Percentiles rank a stretch among this genome's conserved stretches.
Evolutionary conservation across 2,329 filamentous ascomycete genomes (phyloP).

Genomic region (Penicillium psychrosexuale): DNA sequence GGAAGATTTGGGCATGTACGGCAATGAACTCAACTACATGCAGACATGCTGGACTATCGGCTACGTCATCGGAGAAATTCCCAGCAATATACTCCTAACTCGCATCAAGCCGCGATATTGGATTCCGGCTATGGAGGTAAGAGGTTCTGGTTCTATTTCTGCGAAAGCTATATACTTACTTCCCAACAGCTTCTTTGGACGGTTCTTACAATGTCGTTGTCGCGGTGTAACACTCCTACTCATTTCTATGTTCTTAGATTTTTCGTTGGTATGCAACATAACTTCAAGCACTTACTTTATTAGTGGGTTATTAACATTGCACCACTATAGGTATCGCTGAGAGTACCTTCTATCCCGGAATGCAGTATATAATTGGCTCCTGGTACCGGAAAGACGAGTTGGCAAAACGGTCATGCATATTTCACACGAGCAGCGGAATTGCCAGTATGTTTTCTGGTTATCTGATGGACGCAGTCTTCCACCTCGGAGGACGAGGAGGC

Average conservation of each 20-base stretch:
- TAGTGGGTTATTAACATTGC: not conserved
- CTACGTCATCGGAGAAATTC: constrained; percentile 56
- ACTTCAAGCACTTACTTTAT: not conserved
- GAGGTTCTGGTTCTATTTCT: not conserved
- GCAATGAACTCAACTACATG: constrained; percentile 57
- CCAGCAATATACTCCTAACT: constrained; percentile 52
- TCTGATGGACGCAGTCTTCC: constrained; percentile 54
- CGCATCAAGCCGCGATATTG: constrained; percentile 47
- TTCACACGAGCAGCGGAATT: constrained; percentile 49
- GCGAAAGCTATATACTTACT: not conserved
- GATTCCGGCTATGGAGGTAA: constrained; percentile 49
- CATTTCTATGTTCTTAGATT: constrained; percentile 51
- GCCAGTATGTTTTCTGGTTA: constrained; percentile 50
- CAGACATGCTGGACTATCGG: constrained; percentile 59
- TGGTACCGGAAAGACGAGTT: constrained; percentile 54
- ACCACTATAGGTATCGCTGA: constrained; percentile 43
- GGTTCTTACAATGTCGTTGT: constrained; percentile 47
- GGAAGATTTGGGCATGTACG: constrained; percentile 52
- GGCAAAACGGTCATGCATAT: constrained; percentile 53
- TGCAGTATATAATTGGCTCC: constrained; percentile 52
- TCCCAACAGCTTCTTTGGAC: constrained; percentile 45
- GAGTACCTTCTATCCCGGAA: constrained; percentile 52
- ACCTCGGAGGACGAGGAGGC: constrained; percentile 48
- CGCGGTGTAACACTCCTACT: constrained; percentile 40
- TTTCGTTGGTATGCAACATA: constrained; percentile 43